These are phyloP conservation scores for Calonectria pteridis DNA, from an alignment of 2,329 filamentous ascomycete genomes.

Conservation along the genomic window DNA sequence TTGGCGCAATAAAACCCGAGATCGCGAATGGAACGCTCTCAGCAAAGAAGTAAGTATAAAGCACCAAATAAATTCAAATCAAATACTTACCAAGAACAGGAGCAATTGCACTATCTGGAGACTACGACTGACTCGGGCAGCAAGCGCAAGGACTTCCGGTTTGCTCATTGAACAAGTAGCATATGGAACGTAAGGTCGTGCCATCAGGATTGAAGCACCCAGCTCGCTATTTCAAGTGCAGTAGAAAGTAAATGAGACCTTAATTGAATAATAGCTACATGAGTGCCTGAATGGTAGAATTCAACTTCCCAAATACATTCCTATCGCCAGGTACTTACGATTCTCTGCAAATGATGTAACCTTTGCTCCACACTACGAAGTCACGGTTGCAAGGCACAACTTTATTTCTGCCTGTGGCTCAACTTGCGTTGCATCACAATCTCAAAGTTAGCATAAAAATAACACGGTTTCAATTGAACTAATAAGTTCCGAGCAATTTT, in stretches of 20 bases:
- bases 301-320: too few species aligned
- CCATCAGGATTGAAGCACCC: background rate
- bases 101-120: slow-evolving; percentile 25
- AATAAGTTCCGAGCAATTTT: background rate
- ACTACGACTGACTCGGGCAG: slow-evolving; percentile 30
- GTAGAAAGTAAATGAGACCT: background rate
- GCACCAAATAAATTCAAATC: background rate
- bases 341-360: background rate
- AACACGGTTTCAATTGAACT: background rate
- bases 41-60: slow-evolving; percentile 17
- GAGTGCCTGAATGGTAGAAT: too few species aligned
- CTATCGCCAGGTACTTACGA: too few species aligned
- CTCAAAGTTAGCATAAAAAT: background rate
- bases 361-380: background rate
- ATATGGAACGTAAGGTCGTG: background rate
- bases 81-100: background rate
- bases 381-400: background rate
- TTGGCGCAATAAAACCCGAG: slow-evolving; percentile 28
- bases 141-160: slow-evolving; percentile 33
- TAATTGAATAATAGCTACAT: background rate
- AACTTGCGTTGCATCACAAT: background rate
- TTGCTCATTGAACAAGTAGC: slow-evolving; percentile 30
- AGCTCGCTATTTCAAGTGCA: background rate
- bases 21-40: slow-evolving; percentile 26
- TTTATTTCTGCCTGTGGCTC: background rate